Base-by-base conservation (phyloP, 345 rosid genomes). In the Brassica incana region DNA sequence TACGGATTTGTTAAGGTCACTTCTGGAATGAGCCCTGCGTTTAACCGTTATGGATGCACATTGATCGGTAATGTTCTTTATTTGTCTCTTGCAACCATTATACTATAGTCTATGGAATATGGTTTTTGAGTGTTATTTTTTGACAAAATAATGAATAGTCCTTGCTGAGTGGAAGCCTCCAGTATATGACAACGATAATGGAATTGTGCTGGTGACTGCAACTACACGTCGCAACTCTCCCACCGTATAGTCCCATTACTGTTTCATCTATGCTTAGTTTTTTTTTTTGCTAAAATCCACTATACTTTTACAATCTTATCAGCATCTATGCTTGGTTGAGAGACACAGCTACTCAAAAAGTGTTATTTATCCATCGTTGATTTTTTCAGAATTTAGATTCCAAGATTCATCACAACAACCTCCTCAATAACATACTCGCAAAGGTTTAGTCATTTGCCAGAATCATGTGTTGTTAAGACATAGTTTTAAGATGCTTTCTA, bases 161-260 rank as follows among this genome's bases (percentile, higher is more conserved):
- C 97, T 94, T 77, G 84, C 97, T 1, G 98, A 94, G 67, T 92
- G 97, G 98, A 94, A 94, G 84, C 95, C 97, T 62, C 94, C 97
- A 14, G 95, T 94, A 4, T 90, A 94, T 84, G 97, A 94, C 76
- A 94, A 92, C 50, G 83, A 81, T 23, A 86, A 86, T 33, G 98
- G 98, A 50, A 87, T 94, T 75, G 85, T 82, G 52, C 84, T 94
- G 68, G 94, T 90, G 74, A 87, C 97, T 60, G 97, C 98, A 82
- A 87, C 96, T 16, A 94, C 98, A 43, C 88, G 98, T 61, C 95
- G 96, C 54, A 94, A 94, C 84, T 94, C 96, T 4, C 98, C 98
- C 71, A 89, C 88, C 52, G 97, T 92, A 88, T 81, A 18, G 20
- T n/a, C 58, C 4, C 58, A n/a, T 52, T 52, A 52, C 3, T n/a